Evolutionary conservation across 768 basidiomycete species (phyloP).

Genomic region (Coprinopsis strossmayeri): DNA sequence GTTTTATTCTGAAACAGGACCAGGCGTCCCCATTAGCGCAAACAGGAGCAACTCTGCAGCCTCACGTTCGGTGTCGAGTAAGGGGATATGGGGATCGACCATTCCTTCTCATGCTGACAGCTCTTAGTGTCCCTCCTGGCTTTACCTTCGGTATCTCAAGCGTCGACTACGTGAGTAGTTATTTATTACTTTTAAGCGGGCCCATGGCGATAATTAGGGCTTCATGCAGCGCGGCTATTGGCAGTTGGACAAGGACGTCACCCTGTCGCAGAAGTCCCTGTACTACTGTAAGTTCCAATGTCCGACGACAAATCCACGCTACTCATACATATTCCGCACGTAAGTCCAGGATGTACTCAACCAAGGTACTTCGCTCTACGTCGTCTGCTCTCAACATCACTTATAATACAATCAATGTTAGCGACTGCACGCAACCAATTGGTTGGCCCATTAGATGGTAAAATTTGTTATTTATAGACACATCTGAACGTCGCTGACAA

Average conservation of each 20-base stretch:
- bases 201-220: not conserved
- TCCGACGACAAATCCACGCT: not conserved
- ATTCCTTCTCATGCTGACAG: slow-evolving; percentile 21
- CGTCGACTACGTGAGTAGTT: slow-evolving; percentile 15
- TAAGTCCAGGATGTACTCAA: slow-evolving; percentile 17
- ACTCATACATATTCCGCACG: not conserved
- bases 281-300: slow-evolving; percentile 17
- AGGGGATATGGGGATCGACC: slow-evolving; percentile 17
- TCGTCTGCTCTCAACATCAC: no score
- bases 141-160: slow-evolving; percentile 18
- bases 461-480: not conserved
- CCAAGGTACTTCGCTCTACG: slow-evolving; percentile 11
- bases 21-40: slow-evolving; percentile 12
- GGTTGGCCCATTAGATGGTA: slow-evolving; percentile 3
- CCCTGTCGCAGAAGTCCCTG: slow-evolving; percentile 13
- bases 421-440: no score
- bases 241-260: slow-evolving; percentile 17
- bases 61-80: slow-evolving; percentile 14
- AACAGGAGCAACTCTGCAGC: slow-evolving; percentile 11
- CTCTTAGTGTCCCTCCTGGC: slow-evolving; percentile 12
- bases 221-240: slow-evolving; percentile 14
- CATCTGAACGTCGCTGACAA: not conserved
- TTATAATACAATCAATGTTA: no score
- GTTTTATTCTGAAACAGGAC: slow-evolving; percentile 10
- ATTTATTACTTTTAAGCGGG: not conserved